Percentiles rank a stretch among this genome's conserved stretches.
Conservation (phyloP, 2,329 filamentous ascomycete species). For the Fusarium veterinarium region DNA sequence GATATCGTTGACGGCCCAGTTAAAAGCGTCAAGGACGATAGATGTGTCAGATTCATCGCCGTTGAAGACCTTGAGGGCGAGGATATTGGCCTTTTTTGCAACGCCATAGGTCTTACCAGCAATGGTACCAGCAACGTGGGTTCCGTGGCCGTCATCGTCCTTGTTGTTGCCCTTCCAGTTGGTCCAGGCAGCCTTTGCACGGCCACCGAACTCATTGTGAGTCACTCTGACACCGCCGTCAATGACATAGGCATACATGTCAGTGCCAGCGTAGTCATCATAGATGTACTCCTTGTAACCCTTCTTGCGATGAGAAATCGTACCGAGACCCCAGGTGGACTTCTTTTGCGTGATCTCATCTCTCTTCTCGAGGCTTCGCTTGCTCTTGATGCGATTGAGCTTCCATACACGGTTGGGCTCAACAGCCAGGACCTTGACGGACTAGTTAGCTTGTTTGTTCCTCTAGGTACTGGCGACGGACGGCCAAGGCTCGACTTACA, state of each 20-base stretch:
- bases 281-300: slow-evolving; percentile 23
- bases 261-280: slow-evolving; percentile 17
- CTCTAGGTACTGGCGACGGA: too few relatives aligned
- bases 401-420: slow-evolving; percentile 34
- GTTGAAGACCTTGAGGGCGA: slow-evolving; percentile 57
- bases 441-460: background rate
- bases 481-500: slow-evolving; percentile 41
- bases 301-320: slow-evolving; percentile 25
- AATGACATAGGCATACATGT: slow-evolving; percentile 30
- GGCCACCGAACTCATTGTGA: slow-evolving; percentile 27
- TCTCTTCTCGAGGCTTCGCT: slow-evolving; percentile 4
- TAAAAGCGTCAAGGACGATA: slow-evolving; percentile 47
- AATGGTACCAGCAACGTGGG: slow-evolving; percentile 34
- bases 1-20: slow-evolving; percentile 53
- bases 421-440: slow-evolving; percentile 31
- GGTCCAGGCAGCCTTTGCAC: slow-evolving; percentile 19
- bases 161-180: slow-evolving; percentile 1
- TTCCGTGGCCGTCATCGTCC: slow-evolving; percentile 30
- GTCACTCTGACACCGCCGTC: slow-evolving; percentile 16
- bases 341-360: slow-evolving; percentile 4
- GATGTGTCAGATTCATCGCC: slow-evolving; percentile 30
- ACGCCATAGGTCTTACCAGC: slow-evolving; percentile 43
- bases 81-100: slow-evolving; percentile 55
- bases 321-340: slow-evolving; percentile 26
- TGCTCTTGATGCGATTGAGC: background rate